phyloP scores from a whole-genome alignment of 768 basidiomycete genomes.

The Cytidiella melzeri region DNA sequence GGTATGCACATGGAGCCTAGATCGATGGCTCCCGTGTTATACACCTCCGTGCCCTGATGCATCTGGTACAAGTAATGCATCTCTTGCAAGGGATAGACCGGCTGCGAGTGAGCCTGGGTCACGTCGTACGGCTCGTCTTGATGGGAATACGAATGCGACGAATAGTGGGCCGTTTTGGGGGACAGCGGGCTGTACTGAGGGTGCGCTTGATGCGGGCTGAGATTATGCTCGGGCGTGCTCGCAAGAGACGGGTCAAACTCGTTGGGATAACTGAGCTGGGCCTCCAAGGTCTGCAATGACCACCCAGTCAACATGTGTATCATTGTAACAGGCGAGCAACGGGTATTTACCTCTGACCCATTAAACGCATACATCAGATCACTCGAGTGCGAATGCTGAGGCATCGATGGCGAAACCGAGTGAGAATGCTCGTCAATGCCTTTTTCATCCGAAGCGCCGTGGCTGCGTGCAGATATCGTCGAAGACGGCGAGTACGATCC shows the following conservation, averaged over 20 bases:
- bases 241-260: not conserved
- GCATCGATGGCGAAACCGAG: not conserved
- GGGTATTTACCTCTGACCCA: not conserved
- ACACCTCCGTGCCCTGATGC: conserved; percentile 5
- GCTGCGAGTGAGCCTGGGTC: not conserved
- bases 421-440: not conserved
- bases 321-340: not conserved
- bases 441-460: not conserved
- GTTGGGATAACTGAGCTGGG: not conserved
- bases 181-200: not conserved
- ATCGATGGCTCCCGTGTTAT: conserved; percentile 10
- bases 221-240: not conserved
- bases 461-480: not conserved
- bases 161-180: not conserved
- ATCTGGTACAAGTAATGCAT: not conserved
- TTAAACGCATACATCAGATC: conserved; percentile 10
- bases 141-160: not conserved
- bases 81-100: not conserved
- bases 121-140: not conserved
- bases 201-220: not conserved
- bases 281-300: not conserved
- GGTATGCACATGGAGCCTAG: conserved; percentile 13
- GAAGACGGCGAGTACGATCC: not conserved
- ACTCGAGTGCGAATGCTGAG: conserved; percentile 1
- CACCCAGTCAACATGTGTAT: not conserved